Conservation (phyloP, 495 filamentous ascomycete species). For the Trichoderma gamsii region DNA sequence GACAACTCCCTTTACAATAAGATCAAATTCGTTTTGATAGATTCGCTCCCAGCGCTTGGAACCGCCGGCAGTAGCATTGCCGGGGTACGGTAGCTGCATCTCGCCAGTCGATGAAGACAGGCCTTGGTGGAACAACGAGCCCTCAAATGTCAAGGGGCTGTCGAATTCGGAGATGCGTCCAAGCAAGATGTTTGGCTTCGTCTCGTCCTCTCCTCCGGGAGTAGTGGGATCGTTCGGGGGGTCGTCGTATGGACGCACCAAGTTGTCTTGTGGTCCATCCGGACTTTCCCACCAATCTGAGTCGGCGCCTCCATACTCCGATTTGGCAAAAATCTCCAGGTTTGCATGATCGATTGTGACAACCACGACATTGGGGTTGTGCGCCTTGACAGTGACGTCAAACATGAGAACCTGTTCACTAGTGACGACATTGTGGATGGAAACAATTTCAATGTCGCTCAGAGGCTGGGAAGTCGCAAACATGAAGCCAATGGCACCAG, state of each 20-base stretch:
- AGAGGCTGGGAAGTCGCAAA: constrained; percentile 87
- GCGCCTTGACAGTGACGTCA: constrained; percentile 77
- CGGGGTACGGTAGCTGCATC: constrained; percentile 71
- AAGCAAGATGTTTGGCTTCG: constrained; percentile 74
- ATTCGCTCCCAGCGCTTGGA: constrained; percentile 89
- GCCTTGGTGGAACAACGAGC: constrained; percentile 69
- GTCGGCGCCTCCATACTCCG: constrained; percentile 72
- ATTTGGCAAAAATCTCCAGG: constrained; percentile 89
- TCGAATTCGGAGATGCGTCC: constrained; percentile 84
- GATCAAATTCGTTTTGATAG: constrained; percentile 80
- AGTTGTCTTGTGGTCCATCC: constrained; percentile 19
- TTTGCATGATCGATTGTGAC: constrained; percentile 79
- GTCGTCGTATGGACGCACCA: constrained; percentile 27
- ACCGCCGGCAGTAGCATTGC: constrained; percentile 83
- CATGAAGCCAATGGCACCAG: constrained; percentile 78
- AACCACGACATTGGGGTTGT: constrained; percentile 86
- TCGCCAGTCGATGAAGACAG: constrained; percentile 68
- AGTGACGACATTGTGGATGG: constrained; percentile 82
- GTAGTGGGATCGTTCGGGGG: constrained; percentile 64
- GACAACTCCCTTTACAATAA: constrained; percentile 83
- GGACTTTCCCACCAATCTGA: constrained; percentile 64
- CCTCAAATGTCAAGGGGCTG: constrained; percentile 78
- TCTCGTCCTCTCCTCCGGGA: constrained; percentile 50
- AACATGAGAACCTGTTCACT: constrained; percentile 95
- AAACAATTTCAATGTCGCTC: constrained; percentile 63